Base-by-base conservation (phyloP, 2,329 filamentous ascomycete species). In the Aureobasidium sp. region DNA sequence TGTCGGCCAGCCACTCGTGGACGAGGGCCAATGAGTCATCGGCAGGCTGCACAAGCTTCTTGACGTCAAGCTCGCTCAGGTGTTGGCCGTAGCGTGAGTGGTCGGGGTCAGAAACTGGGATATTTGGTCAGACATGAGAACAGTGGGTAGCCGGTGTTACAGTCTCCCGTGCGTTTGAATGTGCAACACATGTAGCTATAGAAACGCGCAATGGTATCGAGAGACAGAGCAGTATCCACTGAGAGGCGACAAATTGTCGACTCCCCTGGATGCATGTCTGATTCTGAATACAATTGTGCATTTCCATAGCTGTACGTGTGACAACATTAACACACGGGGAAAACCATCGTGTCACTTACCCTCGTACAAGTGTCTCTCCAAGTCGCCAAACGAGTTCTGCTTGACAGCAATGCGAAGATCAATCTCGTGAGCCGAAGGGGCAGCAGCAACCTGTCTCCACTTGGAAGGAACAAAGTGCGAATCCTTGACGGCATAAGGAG, bases 321-420 rank as follows among this genome's bases (percentile, higher is more conserved):
- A 8, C 17, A 19, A 15, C 15, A 37, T n/a, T n/a, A n/a, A n/a
- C n/a, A n/a, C n/a, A n/a, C n/a, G n/a, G n/a, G n/a, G n/a, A n/a
- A n/a, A n/a, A n/a, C n/a, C n/a, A 17, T n/a, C 13, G 25, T 53
- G 33, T n/a, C 23, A 47, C 67, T 64, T 69, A 79, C 77, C 75
- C 70, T 82, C 76, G 60, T 77, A 74, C 6, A 84, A 72, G 65
- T 83, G 81, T 62, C 76, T 74, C 68, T 84, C 81, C 21, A 85
- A 72, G 64, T 80, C 78, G 19, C 76, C 75, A 60, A 84, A 82
- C 45, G 79, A 78, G 61, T 76, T 74, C 68, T 85, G 82, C 74
- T 80, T 84, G 62, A 85, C 68, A 31, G 79, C 82, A 66, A 85
- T 84, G 53, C 82, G 78, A 49, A 85, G 70, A 37, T 81, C 72